Evolutionary conservation across 345 rosid genomes (phyloP).

Genomic region (Triadica sebifera): DNA sequence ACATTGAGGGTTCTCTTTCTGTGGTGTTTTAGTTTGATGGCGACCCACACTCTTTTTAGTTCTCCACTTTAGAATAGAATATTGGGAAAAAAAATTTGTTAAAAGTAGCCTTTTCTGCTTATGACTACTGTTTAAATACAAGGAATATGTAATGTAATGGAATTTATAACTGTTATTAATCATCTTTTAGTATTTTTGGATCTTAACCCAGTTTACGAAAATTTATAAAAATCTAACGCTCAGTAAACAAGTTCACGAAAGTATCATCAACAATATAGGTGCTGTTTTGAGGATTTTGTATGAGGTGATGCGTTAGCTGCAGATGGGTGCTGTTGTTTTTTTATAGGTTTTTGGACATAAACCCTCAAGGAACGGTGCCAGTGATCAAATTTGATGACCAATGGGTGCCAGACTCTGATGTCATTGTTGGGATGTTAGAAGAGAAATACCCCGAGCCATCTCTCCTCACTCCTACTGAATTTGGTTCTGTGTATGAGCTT

Average conservation of each 20-base stretch:
- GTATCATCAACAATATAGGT: neutral
- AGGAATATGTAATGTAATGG: neutral
- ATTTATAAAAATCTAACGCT: neutral
- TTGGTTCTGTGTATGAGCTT: slow-evolving; percentile 58
- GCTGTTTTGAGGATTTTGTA: neutral
- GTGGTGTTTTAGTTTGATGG: neutral
- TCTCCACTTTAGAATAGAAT: neutral
- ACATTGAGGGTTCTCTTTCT: neutral
- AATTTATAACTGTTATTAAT: neutral
- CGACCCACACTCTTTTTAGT: neutral
- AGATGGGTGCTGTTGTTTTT: neutral
- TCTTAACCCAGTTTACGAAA: neutral
- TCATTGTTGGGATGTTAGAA: slow-evolving; percentile 70
- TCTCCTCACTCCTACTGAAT: slow-evolving; percentile 56
- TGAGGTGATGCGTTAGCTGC: neutral
- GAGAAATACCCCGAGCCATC: slow-evolving; percentile 78
- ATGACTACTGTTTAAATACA: neutral
- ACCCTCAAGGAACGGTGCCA: slow-evolving; percentile 83
- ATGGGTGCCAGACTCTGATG: slow-evolving; percentile 88
- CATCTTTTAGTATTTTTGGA: neutral
- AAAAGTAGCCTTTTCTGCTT: neutral
- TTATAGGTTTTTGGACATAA: slow-evolving; percentile 70
- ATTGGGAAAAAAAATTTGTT: neutral
- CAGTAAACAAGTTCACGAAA: neutral
- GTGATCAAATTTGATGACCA: slow-evolving; percentile 66